Conservation (phyloP, 2,329 filamentous ascomycete genomes). For the Neospermospora avenae region DNA sequence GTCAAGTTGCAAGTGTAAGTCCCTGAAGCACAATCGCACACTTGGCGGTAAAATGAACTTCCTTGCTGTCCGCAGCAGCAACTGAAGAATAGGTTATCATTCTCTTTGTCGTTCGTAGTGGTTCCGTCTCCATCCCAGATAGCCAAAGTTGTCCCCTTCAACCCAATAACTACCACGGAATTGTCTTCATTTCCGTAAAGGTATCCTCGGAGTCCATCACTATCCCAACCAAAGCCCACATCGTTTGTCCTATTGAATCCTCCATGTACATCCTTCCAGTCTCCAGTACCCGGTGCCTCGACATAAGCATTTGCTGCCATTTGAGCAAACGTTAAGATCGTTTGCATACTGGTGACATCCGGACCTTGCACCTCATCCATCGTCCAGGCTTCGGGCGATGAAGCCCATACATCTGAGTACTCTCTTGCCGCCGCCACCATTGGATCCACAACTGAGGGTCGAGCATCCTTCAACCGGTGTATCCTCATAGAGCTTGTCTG, state of each 20-base stretch:
- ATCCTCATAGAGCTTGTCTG: conserved; percentile 68
- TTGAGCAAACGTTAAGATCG: conserved; percentile 76
- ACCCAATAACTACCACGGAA: conserved; percentile 80
- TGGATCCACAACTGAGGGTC: conserved; percentile 71
- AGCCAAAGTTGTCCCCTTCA: conserved; percentile 88
- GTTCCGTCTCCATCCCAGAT: conserved; percentile 97
- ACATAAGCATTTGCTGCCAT: conserved; percentile 93
- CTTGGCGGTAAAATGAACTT: conserved; percentile 83
- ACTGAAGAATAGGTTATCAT: conserved; percentile 97
- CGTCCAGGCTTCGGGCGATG: conserved; percentile 75
- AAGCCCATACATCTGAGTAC: conserved; percentile 62
- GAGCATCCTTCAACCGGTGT: conserved; percentile 76
- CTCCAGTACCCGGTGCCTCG: conserved; percentile 62
- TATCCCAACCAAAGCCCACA: conserved; percentile 90
- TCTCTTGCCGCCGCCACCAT: conserved; percentile 71
- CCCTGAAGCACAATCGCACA: conserved; percentile 86
- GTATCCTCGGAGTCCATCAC: conserved; percentile 85
- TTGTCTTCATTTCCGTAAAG: conserved; percentile 86
- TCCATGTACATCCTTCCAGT: conserved; percentile 79
- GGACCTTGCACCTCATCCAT: conserved; percentile 74
- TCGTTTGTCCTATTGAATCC: conserved; percentile 81
- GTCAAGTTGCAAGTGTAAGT: conserved; percentile 92
- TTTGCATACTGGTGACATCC: conserved; percentile 80
- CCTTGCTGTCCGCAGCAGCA: conserved; percentile 96
- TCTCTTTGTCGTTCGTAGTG: conserved; percentile 94